Conservation (phyloP, 148 eudicot genomes). For the Amaranthus cruentus region DNA sequence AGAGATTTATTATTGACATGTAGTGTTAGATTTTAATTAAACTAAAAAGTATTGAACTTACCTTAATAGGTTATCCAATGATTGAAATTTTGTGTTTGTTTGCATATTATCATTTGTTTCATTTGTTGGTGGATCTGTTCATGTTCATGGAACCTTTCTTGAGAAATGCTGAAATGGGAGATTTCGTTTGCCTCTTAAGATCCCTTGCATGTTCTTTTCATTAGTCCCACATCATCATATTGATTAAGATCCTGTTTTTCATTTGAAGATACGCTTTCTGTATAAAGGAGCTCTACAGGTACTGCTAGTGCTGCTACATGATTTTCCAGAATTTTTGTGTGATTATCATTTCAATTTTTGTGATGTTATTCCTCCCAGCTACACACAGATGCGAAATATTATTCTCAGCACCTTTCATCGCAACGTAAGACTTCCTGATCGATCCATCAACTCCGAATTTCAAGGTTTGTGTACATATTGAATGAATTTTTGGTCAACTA, state of each 20-base stretch:
- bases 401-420: constrained; percentile 96
- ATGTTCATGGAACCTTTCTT: constrained; percentile 93
- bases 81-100: too few species aligned
- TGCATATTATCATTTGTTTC: too few species aligned
- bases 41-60: too few species aligned
- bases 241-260: constrained; percentile 6
- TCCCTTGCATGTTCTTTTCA: not conserved
- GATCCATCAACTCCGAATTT: constrained; percentile 94
- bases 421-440: constrained; percentile 97
- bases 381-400: constrained; percentile 97
- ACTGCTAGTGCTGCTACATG: constrained; percentile 88
- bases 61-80: too few species aligned
- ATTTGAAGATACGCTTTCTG: constrained; percentile 69
- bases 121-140: constrained; percentile 79
- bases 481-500: not conserved
- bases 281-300: constrained; percentile 88
- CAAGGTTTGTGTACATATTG: constrained; percentile 43
- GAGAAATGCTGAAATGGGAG: constrained; percentile 82
- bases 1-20: too few species aligned
- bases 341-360: constrained; percentile 97
- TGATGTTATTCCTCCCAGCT: constrained; percentile 93
- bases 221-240: not conserved
- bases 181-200: constrained; percentile 54
- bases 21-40: too few species aligned
- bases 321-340: constrained; percentile 91